These are phyloP conservation scores for Lasiodiplodia theobromae DNA, from an alignment of 2,329 filamentous ascomycete genomes.

Conservation along the genomic window DNA sequence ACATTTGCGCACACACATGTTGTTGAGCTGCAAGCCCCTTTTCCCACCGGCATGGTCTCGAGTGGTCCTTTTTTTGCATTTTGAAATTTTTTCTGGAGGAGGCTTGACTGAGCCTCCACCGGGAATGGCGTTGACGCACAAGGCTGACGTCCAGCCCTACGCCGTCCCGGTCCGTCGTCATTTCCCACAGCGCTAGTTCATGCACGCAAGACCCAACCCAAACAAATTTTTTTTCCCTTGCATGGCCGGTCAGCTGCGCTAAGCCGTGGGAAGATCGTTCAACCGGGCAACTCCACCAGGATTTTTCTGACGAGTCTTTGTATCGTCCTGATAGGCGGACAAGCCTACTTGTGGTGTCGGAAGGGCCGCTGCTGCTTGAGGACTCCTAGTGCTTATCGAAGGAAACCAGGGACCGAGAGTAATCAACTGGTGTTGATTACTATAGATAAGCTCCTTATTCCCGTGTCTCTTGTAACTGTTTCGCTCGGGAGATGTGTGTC, in stretches of 20 bases:
- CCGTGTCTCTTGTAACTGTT: neutral
- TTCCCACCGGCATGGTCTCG: neutral
- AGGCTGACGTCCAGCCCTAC: slow-evolving; percentile 6
- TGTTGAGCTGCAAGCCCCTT: too few relatives aligned
- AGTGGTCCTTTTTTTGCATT: neutral
- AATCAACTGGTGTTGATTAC: neutral
- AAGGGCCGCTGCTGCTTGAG: neutral
- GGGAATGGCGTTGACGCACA: neutral
- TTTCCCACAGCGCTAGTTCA: neutral
- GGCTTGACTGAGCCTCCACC: neutral
- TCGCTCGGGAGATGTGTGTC: slow-evolving; percentile 1
- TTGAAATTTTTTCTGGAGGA: neutral
- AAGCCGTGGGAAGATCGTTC: neutral
- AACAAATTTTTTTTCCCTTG: neutral
- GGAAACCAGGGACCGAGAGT: neutral
- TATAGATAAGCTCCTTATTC: neutral
- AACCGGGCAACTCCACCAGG: neutral
- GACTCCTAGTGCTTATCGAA: neutral
- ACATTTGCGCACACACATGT: too few relatives aligned
- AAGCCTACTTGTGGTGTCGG: neutral
- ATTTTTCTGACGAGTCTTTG: neutral
- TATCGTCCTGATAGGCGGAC: neutral
- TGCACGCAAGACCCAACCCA: neutral
- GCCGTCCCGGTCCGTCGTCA: neutral
- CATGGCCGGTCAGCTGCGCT: neutral